phyloP scores from a whole-genome alignment of 169 alveolate genomes.

The Plasmodium vinckei region DNA sequence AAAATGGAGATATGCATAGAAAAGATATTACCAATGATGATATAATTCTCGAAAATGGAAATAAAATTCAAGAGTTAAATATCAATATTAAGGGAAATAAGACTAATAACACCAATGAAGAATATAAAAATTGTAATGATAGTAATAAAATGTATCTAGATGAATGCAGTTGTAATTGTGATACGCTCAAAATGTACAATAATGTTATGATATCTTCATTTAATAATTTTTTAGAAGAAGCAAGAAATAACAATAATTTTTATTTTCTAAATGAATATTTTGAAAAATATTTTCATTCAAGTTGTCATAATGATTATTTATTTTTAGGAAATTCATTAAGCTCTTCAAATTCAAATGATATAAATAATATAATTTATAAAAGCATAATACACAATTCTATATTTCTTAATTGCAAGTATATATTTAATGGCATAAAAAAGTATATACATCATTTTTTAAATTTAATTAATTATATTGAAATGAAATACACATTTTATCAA shows the following conservation, averaged over 20 bases:
- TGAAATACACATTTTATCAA: constrained; percentile 47
- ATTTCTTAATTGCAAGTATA: constrained; percentile 28
- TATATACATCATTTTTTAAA: constrained; percentile 46
- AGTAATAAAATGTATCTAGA: not conserved
- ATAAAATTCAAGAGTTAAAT: too few relatives aligned
- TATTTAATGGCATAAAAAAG: constrained; percentile 58
- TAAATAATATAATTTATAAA: constrained; percentile 10
- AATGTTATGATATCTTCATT: constrained; percentile 7
- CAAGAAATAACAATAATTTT: constrained; percentile 47
- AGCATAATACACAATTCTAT: constrained; percentile 34
- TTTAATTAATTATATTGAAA: constrained; percentile 60
- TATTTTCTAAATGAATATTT: constrained; percentile 30
- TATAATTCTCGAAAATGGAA: too few relatives aligned
- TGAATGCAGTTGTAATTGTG: not conserved
- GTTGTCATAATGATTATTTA: constrained; percentile 13
- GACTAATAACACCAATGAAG: not conserved
- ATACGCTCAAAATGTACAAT: not conserved
- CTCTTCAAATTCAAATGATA: constrained; percentile 8
- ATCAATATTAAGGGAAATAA: not conserved
- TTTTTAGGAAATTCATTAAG: constrained; percentile 29
- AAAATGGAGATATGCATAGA: too few relatives aligned
- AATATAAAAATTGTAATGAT: not conserved
- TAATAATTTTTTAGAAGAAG: constrained; percentile 3
- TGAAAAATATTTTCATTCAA: constrained; percentile 1
- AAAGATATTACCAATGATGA: too few relatives aligned